Evolutionary conservation across 177 flowering plant species (phyloP).

Genomic region (Vitis hybrid): DNA sequence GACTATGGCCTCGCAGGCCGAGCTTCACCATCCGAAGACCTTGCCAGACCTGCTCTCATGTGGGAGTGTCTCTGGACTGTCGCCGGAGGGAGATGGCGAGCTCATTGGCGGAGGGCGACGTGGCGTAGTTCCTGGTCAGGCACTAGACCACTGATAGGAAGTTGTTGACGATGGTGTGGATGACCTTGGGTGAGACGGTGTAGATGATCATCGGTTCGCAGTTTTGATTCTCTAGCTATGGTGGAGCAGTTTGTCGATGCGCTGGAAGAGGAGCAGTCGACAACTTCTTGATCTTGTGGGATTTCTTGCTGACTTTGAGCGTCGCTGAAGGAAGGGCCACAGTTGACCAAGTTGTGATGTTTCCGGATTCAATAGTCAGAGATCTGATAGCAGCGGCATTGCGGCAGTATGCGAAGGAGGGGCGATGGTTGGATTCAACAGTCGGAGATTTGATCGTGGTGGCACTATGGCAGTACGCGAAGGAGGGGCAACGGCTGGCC

Average conservation of each 20-base stretch:
- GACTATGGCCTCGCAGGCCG: no score
- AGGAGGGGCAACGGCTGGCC: no score
- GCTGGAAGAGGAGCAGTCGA: constrained; percentile 17
- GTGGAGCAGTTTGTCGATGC: constrained; percentile 9
- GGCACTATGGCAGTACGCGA: no score
- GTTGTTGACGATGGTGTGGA: constrained; percentile 41
- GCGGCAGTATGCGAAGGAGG: rapidly evolving
- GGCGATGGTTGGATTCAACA: no score
- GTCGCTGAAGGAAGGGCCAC: constrained; percentile 46
- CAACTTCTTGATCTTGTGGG: constrained; percentile 61
- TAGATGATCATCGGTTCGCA: constrained; percentile 58
- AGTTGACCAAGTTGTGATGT: no score
- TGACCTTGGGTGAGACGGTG: constrained; percentile 67
- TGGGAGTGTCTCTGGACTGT: neutral
- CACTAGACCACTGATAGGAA: constrained; percentile 63
- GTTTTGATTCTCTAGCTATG: neutral
- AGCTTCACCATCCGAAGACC: no score
- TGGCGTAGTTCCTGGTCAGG: constrained; percentile 40
- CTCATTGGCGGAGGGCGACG: constrained; percentile 16
- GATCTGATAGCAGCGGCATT: no score
- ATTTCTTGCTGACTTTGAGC: constrained; percentile 49
- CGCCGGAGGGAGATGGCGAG: constrained; percentile 20
- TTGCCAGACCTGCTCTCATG: no score
- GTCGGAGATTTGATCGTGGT: no score
- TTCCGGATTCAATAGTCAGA: no score